Evolutionary conservation across 768 basidiomycete genomes (phyloP).

Genomic region (Clathrus columnatus): DNA sequence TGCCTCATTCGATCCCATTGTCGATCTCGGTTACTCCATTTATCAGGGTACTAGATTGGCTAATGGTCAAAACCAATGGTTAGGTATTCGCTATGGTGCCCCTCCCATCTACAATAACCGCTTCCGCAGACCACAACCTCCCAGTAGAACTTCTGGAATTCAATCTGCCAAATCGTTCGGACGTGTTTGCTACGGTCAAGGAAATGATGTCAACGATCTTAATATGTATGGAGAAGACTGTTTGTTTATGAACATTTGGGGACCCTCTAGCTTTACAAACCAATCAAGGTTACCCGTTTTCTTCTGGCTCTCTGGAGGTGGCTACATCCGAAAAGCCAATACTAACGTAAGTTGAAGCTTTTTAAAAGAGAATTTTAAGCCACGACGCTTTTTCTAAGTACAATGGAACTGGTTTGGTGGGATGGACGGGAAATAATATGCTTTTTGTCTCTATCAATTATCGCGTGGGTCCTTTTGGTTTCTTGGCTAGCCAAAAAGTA

Average conservation of each 20-base stretch:
- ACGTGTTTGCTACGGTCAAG: background rate
- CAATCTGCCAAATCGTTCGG: background rate
- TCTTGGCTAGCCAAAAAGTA: background rate
- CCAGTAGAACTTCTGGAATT: background rate
- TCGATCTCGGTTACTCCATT: background rate
- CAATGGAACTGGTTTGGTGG: background rate
- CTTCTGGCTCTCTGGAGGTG: background rate
- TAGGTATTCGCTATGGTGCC: background rate
- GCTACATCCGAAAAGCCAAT: background rate
- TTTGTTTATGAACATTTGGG: background rate
- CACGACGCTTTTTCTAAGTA: background rate
- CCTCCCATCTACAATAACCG: background rate
- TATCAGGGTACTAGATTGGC: background rate
- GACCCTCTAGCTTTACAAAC: background rate
- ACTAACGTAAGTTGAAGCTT: background rate
- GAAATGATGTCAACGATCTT: background rate
- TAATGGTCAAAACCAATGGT: background rate
- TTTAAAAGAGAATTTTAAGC: too few species aligned
- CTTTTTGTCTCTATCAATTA: background rate
- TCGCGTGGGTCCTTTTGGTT: background rate
- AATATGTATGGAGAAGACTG: background rate
- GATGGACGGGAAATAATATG: background rate
- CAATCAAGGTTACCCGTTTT: background rate
- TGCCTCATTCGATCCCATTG: background rate
- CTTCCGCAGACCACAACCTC: background rate